Conservation (phyloP, 2,329 filamentous ascomycete species). For the Hypoxylon sp. region DNA sequence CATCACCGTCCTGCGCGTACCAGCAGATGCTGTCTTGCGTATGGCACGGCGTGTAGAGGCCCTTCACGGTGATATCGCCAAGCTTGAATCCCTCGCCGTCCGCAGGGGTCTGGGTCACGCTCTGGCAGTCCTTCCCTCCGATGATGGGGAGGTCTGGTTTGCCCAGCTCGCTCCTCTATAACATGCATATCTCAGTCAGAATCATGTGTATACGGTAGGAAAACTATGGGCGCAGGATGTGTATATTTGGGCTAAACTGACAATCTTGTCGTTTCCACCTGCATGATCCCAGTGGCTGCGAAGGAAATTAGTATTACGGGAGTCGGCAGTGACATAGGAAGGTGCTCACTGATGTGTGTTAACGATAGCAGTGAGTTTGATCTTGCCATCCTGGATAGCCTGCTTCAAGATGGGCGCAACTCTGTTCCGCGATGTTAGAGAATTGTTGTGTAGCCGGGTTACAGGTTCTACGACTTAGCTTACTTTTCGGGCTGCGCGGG, state of each 20-base stretch:
- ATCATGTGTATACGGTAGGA: neutral
- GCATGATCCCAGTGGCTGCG: conserved; percentile 92
- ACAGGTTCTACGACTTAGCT: conserved; percentile 49
- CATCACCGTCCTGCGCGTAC: conserved; percentile 84
- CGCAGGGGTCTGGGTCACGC: conserved; percentile 81
- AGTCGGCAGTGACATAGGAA: neutral
- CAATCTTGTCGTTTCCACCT: conserved; percentile 88
- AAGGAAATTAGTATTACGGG: conserved; percentile 17
- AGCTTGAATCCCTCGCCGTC: conserved; percentile 86
- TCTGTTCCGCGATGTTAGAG: conserved; percentile 56
- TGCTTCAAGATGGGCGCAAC: conserved; percentile 78
- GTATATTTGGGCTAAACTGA: conserved; percentile 58
- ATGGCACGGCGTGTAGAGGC: conserved; percentile 96
- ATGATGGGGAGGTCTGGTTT: conserved; percentile 80
- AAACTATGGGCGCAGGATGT: neutral
- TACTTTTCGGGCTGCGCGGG: conserved; percentile 85
- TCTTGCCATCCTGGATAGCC: conserved; percentile 77
- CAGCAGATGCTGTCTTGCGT: conserved; percentile 99
- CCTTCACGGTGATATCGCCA: conserved; percentile 85
- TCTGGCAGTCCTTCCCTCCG: conserved; percentile 87
- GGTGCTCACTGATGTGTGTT: conserved; percentile 94
- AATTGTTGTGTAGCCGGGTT: neutral
- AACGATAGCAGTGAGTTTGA: conserved; percentile 90
- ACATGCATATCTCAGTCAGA: conserved; percentile 18
- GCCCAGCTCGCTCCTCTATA: conserved; percentile 61